Evolutionary conservation across 2,329 filamentous ascomycete species (phyloP).

Genomic region (Tolypocladium nubicola): DNA sequence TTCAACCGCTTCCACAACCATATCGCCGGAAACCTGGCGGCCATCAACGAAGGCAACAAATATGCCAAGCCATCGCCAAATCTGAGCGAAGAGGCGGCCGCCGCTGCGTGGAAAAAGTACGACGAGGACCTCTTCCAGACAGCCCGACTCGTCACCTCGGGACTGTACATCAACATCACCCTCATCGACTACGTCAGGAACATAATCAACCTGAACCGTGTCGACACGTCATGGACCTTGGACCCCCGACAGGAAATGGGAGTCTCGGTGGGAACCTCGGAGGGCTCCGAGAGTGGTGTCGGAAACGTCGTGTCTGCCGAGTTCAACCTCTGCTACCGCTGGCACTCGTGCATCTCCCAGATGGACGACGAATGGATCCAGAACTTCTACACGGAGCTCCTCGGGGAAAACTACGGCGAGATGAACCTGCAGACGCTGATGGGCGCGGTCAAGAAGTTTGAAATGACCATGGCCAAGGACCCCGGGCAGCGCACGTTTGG

Average conservation of each 20-base stretch:
- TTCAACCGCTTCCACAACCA: constrained; percentile 83
- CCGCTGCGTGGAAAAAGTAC: constrained; percentile 52
- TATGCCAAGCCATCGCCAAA: constrained; percentile 55
- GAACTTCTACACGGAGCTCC: constrained; percentile 52
- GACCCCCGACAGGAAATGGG: constrained; percentile 65
- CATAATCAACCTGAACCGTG: constrained; percentile 49
- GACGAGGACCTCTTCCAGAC: constrained; percentile 76
- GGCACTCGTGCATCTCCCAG: constrained; percentile 65
- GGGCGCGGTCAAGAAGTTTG: constrained; percentile 51
- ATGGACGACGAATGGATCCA: constrained; percentile 76
- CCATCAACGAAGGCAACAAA: constrained; percentile 76
- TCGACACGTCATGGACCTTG: constrained; percentile 68
- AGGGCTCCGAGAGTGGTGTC: constrained; percentile 56
- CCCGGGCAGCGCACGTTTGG: constrained; percentile 60
- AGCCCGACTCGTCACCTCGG: constrained; percentile 61
- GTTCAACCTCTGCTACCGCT: constrained; percentile 82
- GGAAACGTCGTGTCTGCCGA: constrained; percentile 80
- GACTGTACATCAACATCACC: constrained; percentile 70
- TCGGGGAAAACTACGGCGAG: constrained; percentile 42
- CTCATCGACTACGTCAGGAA: constrained; percentile 70
- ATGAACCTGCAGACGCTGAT: constrained; percentile 52
- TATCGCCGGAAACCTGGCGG: constrained; percentile 64
- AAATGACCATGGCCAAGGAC: constrained; percentile 50
- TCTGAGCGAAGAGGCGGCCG: constrained; percentile 37
- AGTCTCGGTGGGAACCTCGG: constrained; percentile 37